These are phyloP conservation scores for Monilinia polystroma DNA, from an alignment of 2,329 filamentous ascomycete genomes.

Conservation along the genomic window DNA sequence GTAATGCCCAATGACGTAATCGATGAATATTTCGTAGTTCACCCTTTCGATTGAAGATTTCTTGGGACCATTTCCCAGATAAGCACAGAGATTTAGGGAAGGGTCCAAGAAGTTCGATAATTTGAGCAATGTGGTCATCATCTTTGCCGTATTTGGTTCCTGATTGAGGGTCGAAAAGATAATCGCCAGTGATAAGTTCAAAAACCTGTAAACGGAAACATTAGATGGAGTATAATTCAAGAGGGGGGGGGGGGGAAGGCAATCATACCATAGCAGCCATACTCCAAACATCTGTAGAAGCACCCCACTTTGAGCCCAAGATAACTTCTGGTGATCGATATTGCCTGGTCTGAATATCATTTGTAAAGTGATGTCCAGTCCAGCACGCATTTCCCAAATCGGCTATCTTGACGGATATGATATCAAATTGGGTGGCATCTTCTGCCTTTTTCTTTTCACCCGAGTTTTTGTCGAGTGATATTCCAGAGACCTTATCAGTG, in stretches of 20 bases:
- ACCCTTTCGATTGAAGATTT: slow-evolving; percentile 97
- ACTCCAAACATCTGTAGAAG: slow-evolving; percentile 99
- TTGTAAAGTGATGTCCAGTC: slow-evolving; percentile 98
- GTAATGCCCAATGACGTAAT: slow-evolving; percentile 90
- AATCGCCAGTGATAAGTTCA: slow-evolving; percentile 96
- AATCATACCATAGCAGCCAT: slow-evolving; percentile 93
- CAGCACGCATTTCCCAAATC: slow-evolving; percentile 98
- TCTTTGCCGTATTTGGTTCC: slow-evolving; percentile 99
- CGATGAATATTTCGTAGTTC: slow-evolving; percentile 97
- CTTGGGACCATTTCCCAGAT: slow-evolving; percentile 94
- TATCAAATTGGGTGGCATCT: slow-evolving; percentile 44
- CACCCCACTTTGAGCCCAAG: slow-evolving; percentile 94
- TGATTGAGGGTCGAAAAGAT: slow-evolving; percentile 96
- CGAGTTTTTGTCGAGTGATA: slow-evolving; percentile 77
- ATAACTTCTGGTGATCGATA: slow-evolving; percentile 98
- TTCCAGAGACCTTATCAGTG: slow-evolving; percentile 89
- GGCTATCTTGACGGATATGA: slow-evolving; percentile 97
- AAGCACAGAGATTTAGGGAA: slow-evolving; percentile 92
- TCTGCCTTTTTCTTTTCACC: slow-evolving; percentile 66
- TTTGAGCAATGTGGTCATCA: slow-evolving; percentile 98
- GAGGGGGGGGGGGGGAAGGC: neutral
- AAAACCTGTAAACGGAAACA: slow-evolving; percentile 65
- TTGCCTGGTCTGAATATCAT: slow-evolving; percentile 97
- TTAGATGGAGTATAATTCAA: slow-evolving; percentile 1
- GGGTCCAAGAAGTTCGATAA: slow-evolving; percentile 91